Percentiles rank a stretch among this genome's conserved stretches.
phyloP scores from a whole-genome alignment of 2,329 filamentous ascomycete genomes.

The Talaromyces rugulosus region DNA sequence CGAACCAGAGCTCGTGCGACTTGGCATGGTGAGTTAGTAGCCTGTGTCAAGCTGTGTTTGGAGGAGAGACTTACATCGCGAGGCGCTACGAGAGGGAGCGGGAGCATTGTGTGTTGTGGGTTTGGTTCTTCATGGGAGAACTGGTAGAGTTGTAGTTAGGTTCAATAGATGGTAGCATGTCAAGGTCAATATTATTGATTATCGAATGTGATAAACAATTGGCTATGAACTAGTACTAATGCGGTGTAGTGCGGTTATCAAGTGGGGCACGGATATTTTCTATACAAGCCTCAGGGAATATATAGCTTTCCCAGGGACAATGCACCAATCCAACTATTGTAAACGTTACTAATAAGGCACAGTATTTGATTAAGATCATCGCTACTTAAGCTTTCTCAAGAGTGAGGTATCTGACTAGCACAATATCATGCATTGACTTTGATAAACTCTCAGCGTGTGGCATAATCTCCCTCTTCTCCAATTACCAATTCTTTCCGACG shows the following conservation, averaged over 20 bases:
- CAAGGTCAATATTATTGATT: background rate
- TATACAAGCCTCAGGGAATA: too few relatives aligned
- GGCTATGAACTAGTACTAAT: background rate
- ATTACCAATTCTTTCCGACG: too few relatives aligned
- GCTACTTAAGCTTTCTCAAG: too few relatives aligned
- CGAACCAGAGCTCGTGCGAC: slow-evolving; percentile 73
- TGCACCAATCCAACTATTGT: too few relatives aligned
- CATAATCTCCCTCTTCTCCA: too few relatives aligned
- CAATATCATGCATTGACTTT: too few relatives aligned
- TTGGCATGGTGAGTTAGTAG: slow-evolving; percentile 26
- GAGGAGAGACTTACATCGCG: slow-evolving; percentile 56
- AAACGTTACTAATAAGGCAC: too few relatives aligned
- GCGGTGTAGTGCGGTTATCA: background rate
- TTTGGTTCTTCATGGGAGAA: background rate
- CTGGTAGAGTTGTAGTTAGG: background rate
- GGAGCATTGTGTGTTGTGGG: slow-evolving; percentile 44
- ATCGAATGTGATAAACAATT: background rate
- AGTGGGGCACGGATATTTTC: too few relatives aligned
- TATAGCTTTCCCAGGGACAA: too few relatives aligned
- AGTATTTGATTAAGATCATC: too few relatives aligned
- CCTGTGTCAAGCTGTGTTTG: background rate
- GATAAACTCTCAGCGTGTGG: too few relatives aligned
- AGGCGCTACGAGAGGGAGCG: slow-evolving; percentile 64
- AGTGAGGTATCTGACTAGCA: too few relatives aligned
- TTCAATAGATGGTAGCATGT: background rate